Conservation (phyloP, 495 filamentous ascomycete species). For the Talaromyces adpressus region DNA sequence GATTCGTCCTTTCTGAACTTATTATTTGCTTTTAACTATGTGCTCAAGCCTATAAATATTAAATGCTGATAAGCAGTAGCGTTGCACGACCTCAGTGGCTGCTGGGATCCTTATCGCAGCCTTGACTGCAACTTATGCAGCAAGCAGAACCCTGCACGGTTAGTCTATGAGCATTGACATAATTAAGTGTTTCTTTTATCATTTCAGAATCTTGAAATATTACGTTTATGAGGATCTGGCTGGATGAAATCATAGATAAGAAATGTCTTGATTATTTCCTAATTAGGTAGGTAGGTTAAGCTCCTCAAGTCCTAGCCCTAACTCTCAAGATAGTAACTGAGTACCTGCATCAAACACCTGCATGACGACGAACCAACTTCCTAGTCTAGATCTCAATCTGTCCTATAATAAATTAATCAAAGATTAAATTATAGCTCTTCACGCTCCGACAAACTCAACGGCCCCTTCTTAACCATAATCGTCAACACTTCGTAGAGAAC, state of each 20-base stretch:
- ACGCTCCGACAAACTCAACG: conserved; percentile 19
- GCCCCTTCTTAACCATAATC: conserved; percentile 59
- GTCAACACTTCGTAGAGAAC: conserved; percentile 59
- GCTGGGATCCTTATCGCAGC: background rate
- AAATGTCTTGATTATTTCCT: background rate
- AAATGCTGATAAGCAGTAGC: background rate
- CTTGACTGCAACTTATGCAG: background rate
- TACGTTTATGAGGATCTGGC: background rate
- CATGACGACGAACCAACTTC: background rate
- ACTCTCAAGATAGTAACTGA: background rate
- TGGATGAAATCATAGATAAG: background rate
- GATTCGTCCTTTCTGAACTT: too few relatives aligned
- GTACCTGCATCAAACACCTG: background rate
- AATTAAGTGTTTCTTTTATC: background rate
- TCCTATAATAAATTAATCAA: background rate
- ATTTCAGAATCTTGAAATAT: background rate
- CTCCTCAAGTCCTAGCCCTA: background rate
- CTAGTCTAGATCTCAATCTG: background rate
- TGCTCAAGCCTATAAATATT: background rate
- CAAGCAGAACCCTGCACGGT: background rate
- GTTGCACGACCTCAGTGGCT: background rate
- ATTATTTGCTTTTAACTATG: background rate
- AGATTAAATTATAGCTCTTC: background rate
- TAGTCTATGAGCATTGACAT: background rate
- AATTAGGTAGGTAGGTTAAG: background rate